These are phyloP conservation scores for Diutina scorzettiae DNA, from an alignment of 1,139 yeast species.

Conservation along the genomic window DNA sequence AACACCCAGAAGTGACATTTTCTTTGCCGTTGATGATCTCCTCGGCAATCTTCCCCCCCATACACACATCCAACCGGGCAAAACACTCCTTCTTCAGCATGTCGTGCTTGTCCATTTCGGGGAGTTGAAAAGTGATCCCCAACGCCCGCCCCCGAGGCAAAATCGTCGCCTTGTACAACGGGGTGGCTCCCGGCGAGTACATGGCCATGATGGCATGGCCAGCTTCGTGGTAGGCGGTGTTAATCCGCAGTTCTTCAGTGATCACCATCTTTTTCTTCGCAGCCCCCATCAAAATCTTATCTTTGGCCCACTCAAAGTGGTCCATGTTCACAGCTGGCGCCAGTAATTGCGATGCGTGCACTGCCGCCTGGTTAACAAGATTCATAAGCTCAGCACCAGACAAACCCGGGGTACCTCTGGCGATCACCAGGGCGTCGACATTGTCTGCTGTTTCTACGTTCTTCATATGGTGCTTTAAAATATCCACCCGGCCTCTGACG, in stretches of 20 bases:
- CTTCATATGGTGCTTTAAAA: constrained; percentile 82
- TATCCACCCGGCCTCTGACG: constrained; percentile 92
- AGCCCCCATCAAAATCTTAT: constrained; percentile 94
- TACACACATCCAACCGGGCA: constrained; percentile 89
- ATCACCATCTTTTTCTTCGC: constrained; percentile 96
- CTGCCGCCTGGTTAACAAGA: constrained; percentile 95
- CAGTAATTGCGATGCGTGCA: constrained; percentile 84
- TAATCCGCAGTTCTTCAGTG: constrained; percentile 86
- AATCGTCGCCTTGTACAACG: constrained; percentile 91
- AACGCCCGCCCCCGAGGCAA: constrained; percentile 93
- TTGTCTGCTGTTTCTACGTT: constrained; percentile 77
- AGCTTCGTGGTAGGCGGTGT: constrained; percentile 97
- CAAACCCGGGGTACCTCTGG: constrained; percentile 95
- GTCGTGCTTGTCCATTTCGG: constrained; percentile 97
- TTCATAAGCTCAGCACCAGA: constrained; percentile 97
- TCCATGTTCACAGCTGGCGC: constrained; percentile 84
- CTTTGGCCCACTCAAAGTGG: constrained; percentile 99
- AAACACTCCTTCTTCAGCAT: constrained; percentile 81
- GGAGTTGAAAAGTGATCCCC: constrained; percentile 93
- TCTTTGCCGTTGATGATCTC: constrained; percentile 84
- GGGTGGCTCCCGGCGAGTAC: constrained; percentile 92
- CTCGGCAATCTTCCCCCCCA: constrained; percentile 99
- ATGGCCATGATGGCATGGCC: constrained; percentile 98
- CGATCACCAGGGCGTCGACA: constrained; percentile 81
- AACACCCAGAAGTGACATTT: constrained; percentile 90